These are phyloP conservation scores for Curvularia verruculosa DNA, from an alignment of 2,329 filamentous ascomycete genomes.

Conservation along the genomic window DNA sequence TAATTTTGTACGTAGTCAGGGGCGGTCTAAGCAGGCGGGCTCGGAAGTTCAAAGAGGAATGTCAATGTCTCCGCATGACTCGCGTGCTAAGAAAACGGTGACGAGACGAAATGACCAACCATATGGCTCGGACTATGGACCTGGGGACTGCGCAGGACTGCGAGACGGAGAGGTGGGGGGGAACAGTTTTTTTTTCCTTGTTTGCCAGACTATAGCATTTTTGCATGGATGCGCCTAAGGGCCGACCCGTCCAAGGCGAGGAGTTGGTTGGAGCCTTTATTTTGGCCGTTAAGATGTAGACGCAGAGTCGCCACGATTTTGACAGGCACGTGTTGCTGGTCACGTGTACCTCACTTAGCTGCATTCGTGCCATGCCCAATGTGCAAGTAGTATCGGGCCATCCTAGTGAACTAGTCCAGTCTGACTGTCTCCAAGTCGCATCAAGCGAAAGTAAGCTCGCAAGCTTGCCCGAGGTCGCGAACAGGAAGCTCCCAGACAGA, in stretches of 20 bases:
- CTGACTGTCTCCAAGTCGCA: no score
- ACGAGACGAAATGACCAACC: slow-evolving; percentile 9
- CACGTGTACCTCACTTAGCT: no score
- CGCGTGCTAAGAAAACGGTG: slow-evolving; percentile 4
- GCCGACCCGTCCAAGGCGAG: slow-evolving; percentile 6
- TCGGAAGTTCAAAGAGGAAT: slow-evolving; percentile 4
- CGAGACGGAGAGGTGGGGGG: no score
- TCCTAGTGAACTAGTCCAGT: not conserved
- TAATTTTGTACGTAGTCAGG: slow-evolving; percentile 5
- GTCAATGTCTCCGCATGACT: slow-evolving; percentile 2
- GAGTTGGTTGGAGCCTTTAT: not conserved
- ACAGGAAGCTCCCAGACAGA: not conserved
- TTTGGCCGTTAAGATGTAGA: not conserved
- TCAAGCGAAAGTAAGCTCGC: slow-evolving; percentile 1
- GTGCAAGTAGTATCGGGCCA: not conserved
- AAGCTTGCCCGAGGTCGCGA: not conserved
- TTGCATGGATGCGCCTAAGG: not conserved
- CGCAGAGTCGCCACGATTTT: not conserved
- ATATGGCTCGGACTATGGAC: not conserved
- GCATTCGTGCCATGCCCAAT: no score
- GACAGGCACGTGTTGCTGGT: not conserved
- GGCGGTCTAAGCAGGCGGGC: not conserved
- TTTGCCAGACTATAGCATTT: slow-evolving; percentile 1
- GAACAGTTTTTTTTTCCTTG: not conserved
- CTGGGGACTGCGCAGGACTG: not conserved